Evolutionary conservation across 805 yeast species (phyloP), one percentile per base, ranked within the genome.

Genomic region (Yueomyces sinensis): DNA sequence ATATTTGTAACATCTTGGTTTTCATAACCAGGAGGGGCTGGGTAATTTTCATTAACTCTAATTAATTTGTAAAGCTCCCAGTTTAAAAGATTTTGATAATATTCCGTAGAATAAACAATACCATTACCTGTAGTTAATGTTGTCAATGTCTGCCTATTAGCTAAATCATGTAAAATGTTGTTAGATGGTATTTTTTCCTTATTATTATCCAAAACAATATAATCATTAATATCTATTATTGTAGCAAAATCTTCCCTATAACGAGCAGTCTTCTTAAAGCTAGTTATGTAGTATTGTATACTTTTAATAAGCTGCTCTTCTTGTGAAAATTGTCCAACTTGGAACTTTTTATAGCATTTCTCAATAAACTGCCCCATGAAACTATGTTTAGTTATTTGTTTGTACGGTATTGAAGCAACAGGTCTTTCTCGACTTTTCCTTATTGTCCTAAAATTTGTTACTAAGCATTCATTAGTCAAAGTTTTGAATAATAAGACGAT

Each of bases 81-180:
- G 31, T 43, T 45, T 19, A 52, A 25, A 13, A 50, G 15, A 17
- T 49, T 41, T 34, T 45, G 48, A n/a, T 51, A 36, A 42, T 52
- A 47, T 5, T 40, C 37, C n/a, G 34, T 20, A 11, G 24, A 11
- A 7, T 7, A 7, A 20, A 7, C 24, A 11, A 20, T 20, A 7
- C 24, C 11, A 7, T 11, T 11, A 7, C 24, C n/a, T n/a, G n/a
- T n/a, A n/a, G n/a, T n/a, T n/a, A n/a, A n/a, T n/a, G n/a, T n/a
- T n/a, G n/a, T n/a, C n/a, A n/a, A n/a, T n/a, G n/a, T n/a, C n/a
- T n/a, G n/a, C n/a, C n/a, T n/a, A n/a, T n/a, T n/a, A n/a, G n/a
- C n/a, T n/a, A n/a, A n/a, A n/a, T n/a, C n/a, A n/a, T n/a, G n/a
- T n/a, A n/a, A n/a, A n/a, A n/a, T n/a, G n/a, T n/a, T n/a, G n/a